phyloP scores from a whole-genome alignment of 1,284 basidiomycete species.

The Ustilago bromivora region DNA sequence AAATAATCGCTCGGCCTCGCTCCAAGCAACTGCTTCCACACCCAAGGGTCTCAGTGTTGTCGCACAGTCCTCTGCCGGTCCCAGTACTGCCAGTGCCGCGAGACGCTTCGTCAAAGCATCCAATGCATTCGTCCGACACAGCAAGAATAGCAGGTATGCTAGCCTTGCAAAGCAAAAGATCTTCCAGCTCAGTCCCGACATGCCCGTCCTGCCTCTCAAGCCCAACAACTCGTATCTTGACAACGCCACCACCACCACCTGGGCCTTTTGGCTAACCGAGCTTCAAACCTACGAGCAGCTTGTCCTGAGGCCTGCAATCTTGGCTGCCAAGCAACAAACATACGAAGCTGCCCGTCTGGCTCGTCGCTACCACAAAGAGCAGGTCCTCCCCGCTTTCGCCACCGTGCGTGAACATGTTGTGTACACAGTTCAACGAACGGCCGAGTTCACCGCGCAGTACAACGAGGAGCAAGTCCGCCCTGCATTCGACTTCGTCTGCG shows the following conservation, averaged over 20 bases:
- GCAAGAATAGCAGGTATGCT: conserved; percentile 6
- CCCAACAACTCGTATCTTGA: conserved; percentile 18
- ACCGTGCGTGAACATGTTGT: conserved; percentile 27
- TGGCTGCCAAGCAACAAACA: conserved; percentile 19
- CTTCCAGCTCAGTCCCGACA: conserved; percentile 8
- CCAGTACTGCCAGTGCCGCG: conserved; percentile 1
- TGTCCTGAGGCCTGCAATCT: conserved; percentile 18
- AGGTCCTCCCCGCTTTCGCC: conserved; percentile 19
- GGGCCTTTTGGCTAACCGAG: conserved; percentile 38
- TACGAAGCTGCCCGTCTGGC: conserved; percentile 31
- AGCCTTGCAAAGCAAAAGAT: conserved; percentile 7
- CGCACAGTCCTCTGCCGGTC: not conserved
- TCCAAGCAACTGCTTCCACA: conserved; percentile 4
- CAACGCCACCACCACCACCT: conserved; percentile 38
- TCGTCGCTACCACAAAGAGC: conserved; percentile 24
- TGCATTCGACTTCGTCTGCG: conserved; percentile 14
- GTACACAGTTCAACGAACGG: conserved; percentile 18
- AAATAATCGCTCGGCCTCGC: conserved; percentile 5
- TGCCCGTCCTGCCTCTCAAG: conserved; percentile 16
- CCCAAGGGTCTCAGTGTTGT: conserved; percentile 14
- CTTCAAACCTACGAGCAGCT: conserved; percentile 23
- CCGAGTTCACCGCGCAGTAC: conserved; percentile 15
- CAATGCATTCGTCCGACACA: not conserved
- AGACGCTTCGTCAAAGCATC: not conserved
- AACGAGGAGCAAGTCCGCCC: conserved; percentile 20